These are phyloP conservation scores for Ustilago nuda DNA, from an alignment of 1,284 basidiomycete genomes.

Conservation along the genomic window DNA sequence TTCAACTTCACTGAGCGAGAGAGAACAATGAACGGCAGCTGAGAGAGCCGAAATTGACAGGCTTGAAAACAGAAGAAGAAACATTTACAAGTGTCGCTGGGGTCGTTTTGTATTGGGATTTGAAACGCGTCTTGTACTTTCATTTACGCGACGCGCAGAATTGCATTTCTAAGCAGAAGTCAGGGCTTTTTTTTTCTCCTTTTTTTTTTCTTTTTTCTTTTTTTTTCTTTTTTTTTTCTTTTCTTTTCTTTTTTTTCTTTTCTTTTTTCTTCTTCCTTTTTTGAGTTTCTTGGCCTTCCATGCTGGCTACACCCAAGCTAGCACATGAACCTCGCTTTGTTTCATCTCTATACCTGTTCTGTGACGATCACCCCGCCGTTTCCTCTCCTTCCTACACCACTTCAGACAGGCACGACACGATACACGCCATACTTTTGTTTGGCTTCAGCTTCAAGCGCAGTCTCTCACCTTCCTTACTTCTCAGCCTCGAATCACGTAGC, in stretches of 20 bases:
- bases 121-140: not conserved
- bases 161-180: conserved; percentile 1
- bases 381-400: not conserved
- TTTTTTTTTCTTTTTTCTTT: too few species aligned
- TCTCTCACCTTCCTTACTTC: not conserved
- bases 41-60: not conserved
- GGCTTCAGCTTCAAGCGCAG: not conserved
- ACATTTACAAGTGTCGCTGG: not conserved
- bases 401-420: not conserved
- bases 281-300: conserved; percentile 1
- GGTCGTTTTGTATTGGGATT: not conserved
- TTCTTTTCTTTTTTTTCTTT: not conserved
- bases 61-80: not conserved
- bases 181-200: too few species aligned
- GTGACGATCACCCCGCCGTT: not conserved
- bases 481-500: not conserved
- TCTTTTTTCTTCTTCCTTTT: not conserved
- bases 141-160: conserved; percentile 3
- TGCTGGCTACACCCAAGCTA: not conserved
- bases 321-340: not conserved
- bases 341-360: not conserved
- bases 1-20: not conserved
- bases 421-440: not conserved
- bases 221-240: too few species aligned
- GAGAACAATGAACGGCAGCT: not conserved